These are phyloP conservation scores for Phalaenopsis equestris DNA, from an alignment of 106 monocot genomes.

Conservation along the genomic window DNA sequence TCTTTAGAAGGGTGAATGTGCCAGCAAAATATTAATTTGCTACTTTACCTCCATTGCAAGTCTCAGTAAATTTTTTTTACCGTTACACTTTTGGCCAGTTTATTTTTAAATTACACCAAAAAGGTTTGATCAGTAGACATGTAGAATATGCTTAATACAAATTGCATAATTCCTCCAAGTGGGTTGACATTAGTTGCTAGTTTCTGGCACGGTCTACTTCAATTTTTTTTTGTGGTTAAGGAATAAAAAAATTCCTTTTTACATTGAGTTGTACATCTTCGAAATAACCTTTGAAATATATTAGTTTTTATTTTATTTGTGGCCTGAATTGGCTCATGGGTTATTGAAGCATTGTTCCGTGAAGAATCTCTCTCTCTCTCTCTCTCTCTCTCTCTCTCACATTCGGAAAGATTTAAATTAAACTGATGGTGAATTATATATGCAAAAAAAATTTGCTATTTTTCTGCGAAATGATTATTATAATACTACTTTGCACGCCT, in stretches of 20 bases:
- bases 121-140: constrained; percentile 1
- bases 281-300: neutral
- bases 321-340: neutral
- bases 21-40: no score
- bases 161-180: neutral
- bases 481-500: neutral
- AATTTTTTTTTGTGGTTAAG: no score
- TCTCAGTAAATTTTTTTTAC: no score
- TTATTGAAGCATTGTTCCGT: neutral
- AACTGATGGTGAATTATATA: neutral
- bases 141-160: neutral
- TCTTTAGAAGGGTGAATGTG: neutral
- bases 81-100: no score
- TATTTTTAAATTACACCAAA: neutral
- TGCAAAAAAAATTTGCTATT: neutral
- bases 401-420: neutral
- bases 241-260: no score
- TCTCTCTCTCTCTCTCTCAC: neutral
- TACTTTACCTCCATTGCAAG: neutral
- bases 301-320: neutral
- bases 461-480: no score
- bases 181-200: neutral
- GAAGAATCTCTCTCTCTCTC: neutral
- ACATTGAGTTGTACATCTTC: no score
- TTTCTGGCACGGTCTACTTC: neutral